Conservation (phyloP, 2,329 filamentous ascomycete genomes). For the Cladosporium sp. region DNA sequence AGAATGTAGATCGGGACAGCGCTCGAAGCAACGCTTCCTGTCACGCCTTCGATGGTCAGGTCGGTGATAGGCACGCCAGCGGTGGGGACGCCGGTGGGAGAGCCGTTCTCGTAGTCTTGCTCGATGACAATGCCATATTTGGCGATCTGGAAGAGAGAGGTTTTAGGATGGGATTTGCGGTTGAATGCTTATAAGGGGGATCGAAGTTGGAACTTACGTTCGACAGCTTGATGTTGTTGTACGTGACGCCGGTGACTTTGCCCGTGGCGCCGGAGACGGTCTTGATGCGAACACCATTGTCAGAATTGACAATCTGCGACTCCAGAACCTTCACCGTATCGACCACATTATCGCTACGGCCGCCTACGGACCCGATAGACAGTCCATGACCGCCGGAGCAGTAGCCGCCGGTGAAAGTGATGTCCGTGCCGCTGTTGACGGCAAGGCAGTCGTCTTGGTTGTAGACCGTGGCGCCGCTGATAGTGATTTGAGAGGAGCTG, state of each 20-base stretch:
- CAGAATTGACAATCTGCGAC: constrained; percentile 42
- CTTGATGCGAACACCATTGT: constrained; percentile 53
- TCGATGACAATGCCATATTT: constrained; percentile 56
- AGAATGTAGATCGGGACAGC: constrained; percentile 48
- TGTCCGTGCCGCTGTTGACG: constrained; percentile 38
- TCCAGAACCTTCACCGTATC: constrained; percentile 45
- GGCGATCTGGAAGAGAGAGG: constrained; percentile 34
- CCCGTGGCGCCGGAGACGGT: constrained; percentile 49
- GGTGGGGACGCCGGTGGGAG: constrained; percentile 30
- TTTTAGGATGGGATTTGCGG: not conserved
- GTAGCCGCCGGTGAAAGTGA: constrained; percentile 37
- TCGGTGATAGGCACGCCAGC: constrained; percentile 51
- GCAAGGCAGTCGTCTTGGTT: constrained; percentile 31
- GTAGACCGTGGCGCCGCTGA: constrained; percentile 23
- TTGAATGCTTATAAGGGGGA: not conserved
- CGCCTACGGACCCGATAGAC: constrained; percentile 53
- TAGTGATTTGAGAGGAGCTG: constrained; percentile 20
- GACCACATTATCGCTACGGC: constrained; percentile 48
- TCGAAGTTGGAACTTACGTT: constrained; percentile 14
- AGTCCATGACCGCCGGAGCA: constrained; percentile 51
- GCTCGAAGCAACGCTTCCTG: constrained; percentile 38
- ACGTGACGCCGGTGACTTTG: constrained; percentile 49
- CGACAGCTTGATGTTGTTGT: constrained; percentile 49
- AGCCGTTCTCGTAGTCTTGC: constrained; percentile 54
- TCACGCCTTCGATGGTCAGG: constrained; percentile 42